Evolutionary conservation across 163 green algal genomes (phyloP).

Genomic region (Chlamydomonas reinhardtii): DNA sequence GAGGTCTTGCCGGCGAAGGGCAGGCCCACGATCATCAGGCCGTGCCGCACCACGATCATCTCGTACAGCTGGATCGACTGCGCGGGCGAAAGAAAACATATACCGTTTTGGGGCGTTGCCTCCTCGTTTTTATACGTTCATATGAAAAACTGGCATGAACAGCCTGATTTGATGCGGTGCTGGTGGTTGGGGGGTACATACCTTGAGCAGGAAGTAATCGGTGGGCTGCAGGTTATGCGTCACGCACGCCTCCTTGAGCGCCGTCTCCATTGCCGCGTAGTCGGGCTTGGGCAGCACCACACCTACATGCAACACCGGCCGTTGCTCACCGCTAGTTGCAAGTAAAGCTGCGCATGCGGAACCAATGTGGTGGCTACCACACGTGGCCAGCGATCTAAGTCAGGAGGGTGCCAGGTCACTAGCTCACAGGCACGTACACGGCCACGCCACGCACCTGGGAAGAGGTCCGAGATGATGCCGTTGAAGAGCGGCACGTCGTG

Average conservation of each 20-base stretch:
- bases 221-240: conserved; percentile 74
- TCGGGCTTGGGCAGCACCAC: conserved; percentile 69
- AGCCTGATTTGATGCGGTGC: too few species aligned
- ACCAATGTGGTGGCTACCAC: too few species aligned
- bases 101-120: too few species aligned
- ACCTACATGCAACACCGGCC: background rate
- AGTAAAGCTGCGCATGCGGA: too few species aligned
- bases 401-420: too few species aligned
- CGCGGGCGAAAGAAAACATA: too few species aligned
- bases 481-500: conserved; percentile 83
- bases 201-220: conserved; percentile 83
- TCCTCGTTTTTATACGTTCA: too few species aligned
- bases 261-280: conserved; percentile 71
- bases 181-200: too few species aligned
- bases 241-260: conserved; percentile 67
- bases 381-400: too few species aligned
- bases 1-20: conserved; percentile 80
- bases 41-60: conserved; percentile 77
- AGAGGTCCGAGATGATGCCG: conserved; percentile 67
- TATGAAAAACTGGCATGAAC: too few species aligned
- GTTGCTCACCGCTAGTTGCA: background rate
- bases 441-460: conserved; percentile 58
- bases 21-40: conserved; percentile 85
- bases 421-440: background rate
- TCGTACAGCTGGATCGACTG: conserved; percentile 71